phyloP scores from a whole-genome alignment of 2,329 filamentous ascomycete species.

The Nakataea oryzae region DNA sequence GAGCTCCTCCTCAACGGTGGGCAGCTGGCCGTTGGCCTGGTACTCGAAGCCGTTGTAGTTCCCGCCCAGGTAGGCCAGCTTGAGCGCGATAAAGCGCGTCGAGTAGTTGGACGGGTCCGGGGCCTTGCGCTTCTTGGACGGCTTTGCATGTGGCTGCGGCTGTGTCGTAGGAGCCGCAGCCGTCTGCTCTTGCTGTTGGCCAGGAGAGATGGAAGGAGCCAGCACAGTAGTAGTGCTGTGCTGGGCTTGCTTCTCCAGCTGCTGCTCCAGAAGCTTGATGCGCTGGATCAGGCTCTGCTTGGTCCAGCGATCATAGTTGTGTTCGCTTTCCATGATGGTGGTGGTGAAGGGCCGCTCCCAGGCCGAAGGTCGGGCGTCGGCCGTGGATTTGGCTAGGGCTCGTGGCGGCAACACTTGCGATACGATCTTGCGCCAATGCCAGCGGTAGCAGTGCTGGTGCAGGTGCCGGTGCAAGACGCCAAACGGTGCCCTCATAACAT shows the following conservation, averaged over 20 bases:
- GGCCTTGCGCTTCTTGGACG: conserved; percentile 26
- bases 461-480: background rate
- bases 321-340: background rate
- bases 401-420: background rate
- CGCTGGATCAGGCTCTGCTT: conserved; percentile 17
- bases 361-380: background rate
- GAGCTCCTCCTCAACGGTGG: conserved; percentile 85
- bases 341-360: background rate
- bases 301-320: conserved; percentile 11
- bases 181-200: background rate
- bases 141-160: background rate
- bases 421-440: background rate
- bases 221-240: background rate
- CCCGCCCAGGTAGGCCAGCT: conserved; percentile 87
- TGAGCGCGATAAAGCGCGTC: conserved; percentile 78
- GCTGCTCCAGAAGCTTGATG: conserved; percentile 1
- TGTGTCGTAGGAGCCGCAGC: background rate
- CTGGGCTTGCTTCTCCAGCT: conserved; percentile 8
- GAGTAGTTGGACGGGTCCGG: conserved; percentile 67
- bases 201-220: background rate
- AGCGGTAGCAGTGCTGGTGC: no score
- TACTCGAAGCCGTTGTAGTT: conserved; percentile 91
- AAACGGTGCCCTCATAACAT: background rate
- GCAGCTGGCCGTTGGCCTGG: conserved; percentile 58
- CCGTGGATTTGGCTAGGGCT: background rate